Evolutionary conservation across 2,329 filamentous ascomycete genomes (phyloP).

Genomic region (Penicillium glabrum): DNA sequence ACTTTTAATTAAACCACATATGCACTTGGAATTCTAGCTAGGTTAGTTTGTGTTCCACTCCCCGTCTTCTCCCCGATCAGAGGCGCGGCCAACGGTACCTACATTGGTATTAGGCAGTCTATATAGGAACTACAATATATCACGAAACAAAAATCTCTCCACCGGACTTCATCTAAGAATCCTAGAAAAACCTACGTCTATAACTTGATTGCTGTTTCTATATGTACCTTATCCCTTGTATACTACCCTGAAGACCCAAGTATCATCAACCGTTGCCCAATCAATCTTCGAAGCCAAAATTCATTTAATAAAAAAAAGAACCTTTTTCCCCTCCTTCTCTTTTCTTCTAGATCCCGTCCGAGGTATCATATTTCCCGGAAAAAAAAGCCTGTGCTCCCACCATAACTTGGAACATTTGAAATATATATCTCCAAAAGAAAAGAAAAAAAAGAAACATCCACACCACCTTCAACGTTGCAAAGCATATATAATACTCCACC

Average conservation of each 20-base stretch:
- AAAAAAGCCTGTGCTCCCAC: slow-evolving; percentile 12
- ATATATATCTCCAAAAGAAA: slow-evolving; percentile 8
- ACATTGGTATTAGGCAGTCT: neutral
- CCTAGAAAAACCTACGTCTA: neutral
- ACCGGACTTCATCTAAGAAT: neutral
- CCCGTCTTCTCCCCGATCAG: slow-evolving; percentile 1
- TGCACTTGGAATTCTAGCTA: neutral
- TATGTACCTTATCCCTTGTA: neutral
- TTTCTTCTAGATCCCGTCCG: slow-evolving; percentile 24
- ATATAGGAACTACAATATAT: neutral
- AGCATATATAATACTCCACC: neutral
- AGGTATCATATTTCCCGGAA: slow-evolving; percentile 34
- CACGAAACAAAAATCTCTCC: neutral
- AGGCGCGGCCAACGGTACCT: neutral
- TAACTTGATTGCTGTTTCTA: neutral
- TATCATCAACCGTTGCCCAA: neutral
- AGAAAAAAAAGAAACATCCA: neutral
- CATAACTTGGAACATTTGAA: neutral
- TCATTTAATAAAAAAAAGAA: neutral
- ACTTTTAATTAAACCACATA: neutral
- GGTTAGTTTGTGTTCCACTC: neutral
- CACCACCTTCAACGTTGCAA: neutral
- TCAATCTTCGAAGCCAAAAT: neutral
- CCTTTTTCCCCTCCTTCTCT: slow-evolving; percentile 20
- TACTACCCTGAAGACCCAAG: neutral